These are phyloP conservation scores for Aegilops sharonensis DNA, from an alignment of 176 grass and related monocot species.

Conservation along the genomic window DNA sequence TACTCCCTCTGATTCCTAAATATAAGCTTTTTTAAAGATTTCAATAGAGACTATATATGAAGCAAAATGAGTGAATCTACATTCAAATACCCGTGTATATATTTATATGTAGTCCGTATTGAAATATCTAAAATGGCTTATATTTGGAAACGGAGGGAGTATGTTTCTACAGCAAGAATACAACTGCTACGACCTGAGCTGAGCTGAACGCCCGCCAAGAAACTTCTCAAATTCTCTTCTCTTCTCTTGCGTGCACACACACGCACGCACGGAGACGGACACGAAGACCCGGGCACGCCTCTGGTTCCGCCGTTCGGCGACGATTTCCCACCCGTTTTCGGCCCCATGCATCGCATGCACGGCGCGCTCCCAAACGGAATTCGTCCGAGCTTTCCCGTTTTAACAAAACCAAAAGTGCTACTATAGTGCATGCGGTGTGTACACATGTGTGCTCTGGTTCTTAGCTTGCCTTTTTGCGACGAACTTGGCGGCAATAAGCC, in stretches of 20 bases:
- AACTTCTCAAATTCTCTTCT: not conserved
- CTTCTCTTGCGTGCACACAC: constrained; percentile 3
- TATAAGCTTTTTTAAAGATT: no score
- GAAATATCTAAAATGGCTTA: no score
- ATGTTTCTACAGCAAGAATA: constrained; percentile 17
- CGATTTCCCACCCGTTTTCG: not conserved
- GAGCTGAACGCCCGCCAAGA: constrained; percentile 16
- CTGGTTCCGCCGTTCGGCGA: not conserved
- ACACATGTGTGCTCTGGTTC: not conserved
- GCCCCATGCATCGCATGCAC: not conserved
- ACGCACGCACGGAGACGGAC: not conserved
- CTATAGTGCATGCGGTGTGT: no score
- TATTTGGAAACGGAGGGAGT: no score
- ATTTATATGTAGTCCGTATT: no score
- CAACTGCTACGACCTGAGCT: constrained; percentile 18
- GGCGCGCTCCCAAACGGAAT: not conserved
- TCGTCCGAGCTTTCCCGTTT: not conserved
- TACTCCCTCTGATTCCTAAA: no score
- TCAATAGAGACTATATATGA: no score
- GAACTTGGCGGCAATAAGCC: not conserved
- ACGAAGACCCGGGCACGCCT: not conserved
- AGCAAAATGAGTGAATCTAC: no score
- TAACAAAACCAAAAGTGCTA: not conserved
- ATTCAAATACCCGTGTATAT: no score
- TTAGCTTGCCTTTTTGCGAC: not conserved